Base-by-base conservation (phyloP, 192 early-diverging fungal genomes). In the Coemansia javaensis region DNA sequence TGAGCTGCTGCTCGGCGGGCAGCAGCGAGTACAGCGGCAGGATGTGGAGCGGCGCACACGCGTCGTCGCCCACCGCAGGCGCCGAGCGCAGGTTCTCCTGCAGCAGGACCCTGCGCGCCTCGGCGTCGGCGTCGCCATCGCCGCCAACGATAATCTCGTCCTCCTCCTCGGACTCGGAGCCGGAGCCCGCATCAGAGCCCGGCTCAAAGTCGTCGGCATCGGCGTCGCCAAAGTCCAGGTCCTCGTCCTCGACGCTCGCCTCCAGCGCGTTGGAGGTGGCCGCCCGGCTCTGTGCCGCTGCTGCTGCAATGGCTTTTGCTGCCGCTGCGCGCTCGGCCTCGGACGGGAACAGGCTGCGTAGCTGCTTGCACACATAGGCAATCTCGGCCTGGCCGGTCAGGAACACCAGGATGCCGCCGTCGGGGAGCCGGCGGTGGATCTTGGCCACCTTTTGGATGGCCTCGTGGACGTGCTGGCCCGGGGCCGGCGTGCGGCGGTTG, bases 1-100 rank as follows among this genome's bases (percentile, higher is more conserved):
- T 77, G 64, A 98, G 74, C 70, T 99, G 97, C 35, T 89, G 87
- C 8, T 81, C 84, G 0, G 93, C 90, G 2, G 95, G 87, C 24
- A 99, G 72, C 21, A 94, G 77, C 32, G 95, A 97, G 70, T 99
- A 97, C n/a, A 99, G 81, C 23, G 97, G 97, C 35, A 99, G 77
- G 13, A 99, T 90, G 38, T 98, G 81, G 16, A 99, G 74, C n/a
- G 88, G 41, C 8, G 15, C 25, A 2, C 5, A 12, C 33, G 27
- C 18, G 23, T 52, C 50, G 7, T 14, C 16, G 17, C 7, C 28
- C 28, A 1, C 1, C 28, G 27, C 6, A 1, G 69, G 39, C 39
- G 24, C 57, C 65, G 41, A 21, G 0, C 28, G 13, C 64, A 56
- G 54, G 58, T 57, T 65, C 46, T 59, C 79, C 57, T 44, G 54